These are phyloP conservation scores for Aspergillus baeticus DNA, from an alignment of 495 filamentous ascomycete species.

Conservation along the genomic window DNA sequence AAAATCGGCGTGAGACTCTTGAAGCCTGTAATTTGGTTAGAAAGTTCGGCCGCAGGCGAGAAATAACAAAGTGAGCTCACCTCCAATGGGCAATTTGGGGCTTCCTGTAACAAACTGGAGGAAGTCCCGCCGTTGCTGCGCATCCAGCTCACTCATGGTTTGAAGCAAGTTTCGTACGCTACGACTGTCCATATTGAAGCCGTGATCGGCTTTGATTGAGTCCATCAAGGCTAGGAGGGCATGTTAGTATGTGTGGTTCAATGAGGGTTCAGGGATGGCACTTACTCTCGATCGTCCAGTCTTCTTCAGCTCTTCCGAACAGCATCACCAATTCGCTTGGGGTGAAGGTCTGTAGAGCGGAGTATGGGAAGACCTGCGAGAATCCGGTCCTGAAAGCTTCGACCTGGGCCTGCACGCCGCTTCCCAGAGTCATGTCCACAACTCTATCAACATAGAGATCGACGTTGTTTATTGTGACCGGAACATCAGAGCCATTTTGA, in stretches of 20 bases:
- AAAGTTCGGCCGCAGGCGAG: slow-evolving; percentile 22
- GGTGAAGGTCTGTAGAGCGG: slow-evolving; percentile 89
- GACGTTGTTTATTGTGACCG: slow-evolving; percentile 87
- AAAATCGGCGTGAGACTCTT: slow-evolving; percentile 96
- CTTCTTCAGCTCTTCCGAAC: slow-evolving; percentile 91
- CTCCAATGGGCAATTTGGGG: slow-evolving; percentile 96
- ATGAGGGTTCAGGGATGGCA: background rate
- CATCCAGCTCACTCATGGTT: slow-evolving; percentile 84
- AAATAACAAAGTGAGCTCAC: slow-evolving; percentile 47
- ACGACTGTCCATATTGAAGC: slow-evolving; percentile 98
- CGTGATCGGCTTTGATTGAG: slow-evolving; percentile 99
- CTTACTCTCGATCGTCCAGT: slow-evolving; percentile 97
- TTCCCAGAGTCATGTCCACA: slow-evolving; percentile 85
- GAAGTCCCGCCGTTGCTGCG: slow-evolving; percentile 83
- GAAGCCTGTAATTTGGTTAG: slow-evolving; percentile 65
- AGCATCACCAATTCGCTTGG: slow-evolving; percentile 95
- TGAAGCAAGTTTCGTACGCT: slow-evolving; percentile 93
- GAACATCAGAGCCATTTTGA: slow-evolving; percentile 65
- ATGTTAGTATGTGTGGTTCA: slow-evolving; percentile 14
- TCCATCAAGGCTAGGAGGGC: slow-evolving; percentile 79
- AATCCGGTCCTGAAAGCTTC: slow-evolving; percentile 91
- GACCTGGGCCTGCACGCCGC: slow-evolving; percentile 82
- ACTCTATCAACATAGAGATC: slow-evolving; percentile 84
- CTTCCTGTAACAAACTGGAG: slow-evolving; percentile 98
- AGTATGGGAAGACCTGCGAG: slow-evolving; percentile 94